phyloP scores from a whole-genome alignment of 192 early-diverging fungal species.

The Thamnidium elegans region DNA sequence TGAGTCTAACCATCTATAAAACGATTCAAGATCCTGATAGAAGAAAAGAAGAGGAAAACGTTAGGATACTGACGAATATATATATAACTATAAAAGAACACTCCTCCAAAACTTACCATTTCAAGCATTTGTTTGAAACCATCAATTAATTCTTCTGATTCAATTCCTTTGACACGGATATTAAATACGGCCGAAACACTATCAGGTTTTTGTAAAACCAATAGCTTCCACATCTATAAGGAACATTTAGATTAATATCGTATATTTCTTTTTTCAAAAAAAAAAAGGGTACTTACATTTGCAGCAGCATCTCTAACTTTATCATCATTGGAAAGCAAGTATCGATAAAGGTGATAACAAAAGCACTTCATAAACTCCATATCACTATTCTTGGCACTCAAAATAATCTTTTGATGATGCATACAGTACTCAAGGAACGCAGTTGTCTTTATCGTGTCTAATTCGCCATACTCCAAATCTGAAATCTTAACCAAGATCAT shows the following conservation, averaged over 20 bases:
- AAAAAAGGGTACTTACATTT: constrained; percentile 37
- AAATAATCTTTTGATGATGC: constrained; percentile 61
- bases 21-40: constrained; percentile 48
- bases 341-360: constrained; percentile 58
- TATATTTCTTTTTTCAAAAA: not conserved
- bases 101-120: constrained; percentile 34
- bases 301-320: constrained; percentile 44
- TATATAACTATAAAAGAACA: not conserved
- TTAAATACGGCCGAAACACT: constrained; percentile 46
- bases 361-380: constrained; percentile 63
- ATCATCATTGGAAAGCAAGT: constrained; percentile 41
- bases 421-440: constrained; percentile 55
- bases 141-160: constrained; percentile 51
- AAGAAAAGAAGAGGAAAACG: no score
- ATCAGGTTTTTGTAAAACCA: constrained; percentile 56
- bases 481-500: constrained; percentile 52
- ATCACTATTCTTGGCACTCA: constrained; percentile 52
- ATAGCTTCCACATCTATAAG: constrained; percentile 55
- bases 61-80: not conserved
- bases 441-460: constrained; percentile 31
- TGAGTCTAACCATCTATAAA: constrained; percentile 57
- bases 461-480: constrained; percentile 45
- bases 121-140: constrained; percentile 55
- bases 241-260: not conserved
- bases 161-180: constrained; percentile 21